Percentiles rank a stretch among this genome's conserved stretches.
phyloP scores from a whole-genome alignment of 768 basidiomycete genomes.

The Russula griseocarnosa region DNA sequence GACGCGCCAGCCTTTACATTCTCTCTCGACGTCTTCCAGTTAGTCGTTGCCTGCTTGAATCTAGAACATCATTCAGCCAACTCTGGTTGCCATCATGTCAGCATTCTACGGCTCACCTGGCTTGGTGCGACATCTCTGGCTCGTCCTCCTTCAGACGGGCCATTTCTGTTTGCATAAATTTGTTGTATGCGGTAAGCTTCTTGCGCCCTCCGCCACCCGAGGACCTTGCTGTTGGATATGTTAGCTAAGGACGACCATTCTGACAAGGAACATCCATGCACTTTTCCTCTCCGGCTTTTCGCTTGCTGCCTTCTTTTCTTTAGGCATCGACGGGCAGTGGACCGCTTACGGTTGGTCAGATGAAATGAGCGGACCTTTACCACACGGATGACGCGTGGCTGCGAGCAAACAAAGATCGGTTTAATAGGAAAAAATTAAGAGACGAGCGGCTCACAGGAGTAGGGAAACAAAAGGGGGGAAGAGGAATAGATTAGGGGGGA shows the following conservation, averaged over 20 bases:
- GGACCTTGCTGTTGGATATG: conserved; percentile 45
- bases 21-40: conserved; percentile 74
- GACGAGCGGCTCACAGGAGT: conserved; percentile 1
- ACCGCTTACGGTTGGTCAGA: background rate
- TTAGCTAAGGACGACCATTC: conserved; percentile 14
- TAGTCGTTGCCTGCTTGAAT: conserved; percentile 68
- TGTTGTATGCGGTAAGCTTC: conserved; percentile 70
- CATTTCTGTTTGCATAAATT: conserved; percentile 77
- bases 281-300: conserved; percentile 30
- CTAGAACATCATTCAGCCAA: conserved; percentile 35
- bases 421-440: background rate
- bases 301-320: conserved; percentile 26
- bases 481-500: conserved; percentile 31
- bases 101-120: conserved; percentile 48
- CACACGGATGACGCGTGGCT: conserved; percentile 9
- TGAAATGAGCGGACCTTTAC: conserved; percentile 1
- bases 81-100: background rate
- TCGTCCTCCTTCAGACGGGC: conserved; percentile 72
- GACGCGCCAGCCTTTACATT: conserved; percentile 33
- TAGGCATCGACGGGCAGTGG: conserved; percentile 21
- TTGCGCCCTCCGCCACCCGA: conserved; percentile 51
- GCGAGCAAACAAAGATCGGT: background rate
- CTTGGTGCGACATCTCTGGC: conserved; percentile 67
- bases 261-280: conserved; percentile 2
- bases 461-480: conserved; percentile 9